These are phyloP conservation scores for Schizopora paradoxa DNA, from an alignment of 1,284 basidiomycete genomes.

Conservation along the genomic window DNA sequence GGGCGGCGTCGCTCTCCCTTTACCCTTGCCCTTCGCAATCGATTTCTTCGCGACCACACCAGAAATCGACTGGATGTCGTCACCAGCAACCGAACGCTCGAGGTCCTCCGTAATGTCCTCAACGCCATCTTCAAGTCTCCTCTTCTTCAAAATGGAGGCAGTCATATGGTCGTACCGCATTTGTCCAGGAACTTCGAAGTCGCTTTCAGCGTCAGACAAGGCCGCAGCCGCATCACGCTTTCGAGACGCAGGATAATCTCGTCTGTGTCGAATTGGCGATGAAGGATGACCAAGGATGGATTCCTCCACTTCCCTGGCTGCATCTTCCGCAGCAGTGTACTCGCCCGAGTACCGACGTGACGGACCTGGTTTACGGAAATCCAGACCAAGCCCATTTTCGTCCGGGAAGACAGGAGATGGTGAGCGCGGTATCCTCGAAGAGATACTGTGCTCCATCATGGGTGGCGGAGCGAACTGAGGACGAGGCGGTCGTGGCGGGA, in stretches of 20 bases:
- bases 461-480: slow-evolving; percentile 29
- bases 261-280: slow-evolving; percentile 10
- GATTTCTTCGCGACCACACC: slow-evolving; percentile 19
- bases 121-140: slow-evolving; percentile 34
- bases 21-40: slow-evolving; percentile 38
- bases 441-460: no score
- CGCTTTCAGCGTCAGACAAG: slow-evolving; percentile 52
- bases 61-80: slow-evolving; percentile 24
- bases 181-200: slow-evolving; percentile 37
- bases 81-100: slow-evolving; percentile 33
- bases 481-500: slow-evolving; percentile 48
- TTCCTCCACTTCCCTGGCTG: slow-evolving; percentile 39
- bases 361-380: slow-evolving; percentile 22
- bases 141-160: slow-evolving; percentile 43
- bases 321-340: slow-evolving; percentile 34
- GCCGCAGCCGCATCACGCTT: slow-evolving; percentile 45
- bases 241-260: slow-evolving; percentile 22
- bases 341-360: slow-evolving; percentile 23
- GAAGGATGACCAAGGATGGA: slow-evolving; percentile 29
- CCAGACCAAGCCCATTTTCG: slow-evolving; percentile 23
- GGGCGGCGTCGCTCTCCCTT: slow-evolving; percentile 26
- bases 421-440: slow-evolving; percentile 39
- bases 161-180: slow-evolving; percentile 23
- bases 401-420: slow-evolving; percentile 28
- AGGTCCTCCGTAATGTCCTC: slow-evolving; percentile 37